phyloP scores from a whole-genome alignment of 2,329 filamentous ascomycete species.

The Spiromastix sp. region DNA sequence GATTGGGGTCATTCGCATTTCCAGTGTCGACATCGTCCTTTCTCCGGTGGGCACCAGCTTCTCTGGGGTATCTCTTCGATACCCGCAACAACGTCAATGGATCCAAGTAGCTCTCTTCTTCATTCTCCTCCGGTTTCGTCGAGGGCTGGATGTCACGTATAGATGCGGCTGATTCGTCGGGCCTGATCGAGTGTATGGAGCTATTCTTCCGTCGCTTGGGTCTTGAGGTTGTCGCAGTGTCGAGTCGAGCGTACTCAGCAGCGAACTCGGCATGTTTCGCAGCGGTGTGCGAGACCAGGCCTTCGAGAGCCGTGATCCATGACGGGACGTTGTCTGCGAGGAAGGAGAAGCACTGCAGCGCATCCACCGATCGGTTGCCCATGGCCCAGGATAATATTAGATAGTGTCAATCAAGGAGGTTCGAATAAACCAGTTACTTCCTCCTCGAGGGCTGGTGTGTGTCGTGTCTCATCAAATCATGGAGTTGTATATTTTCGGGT shows the following conservation, averaged over 20 bases:
- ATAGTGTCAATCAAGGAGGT: not conserved
- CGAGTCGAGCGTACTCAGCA: conserved; percentile 30
- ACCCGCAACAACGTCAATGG: conserved; percentile 8
- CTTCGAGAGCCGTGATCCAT: conserved; percentile 35
- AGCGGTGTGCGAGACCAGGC: conserved; percentile 30
- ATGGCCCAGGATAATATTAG: conserved; percentile 1
- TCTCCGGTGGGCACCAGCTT: conserved; percentile 22
- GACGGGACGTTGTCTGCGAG: conserved; percentile 33
- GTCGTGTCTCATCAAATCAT: conserved; percentile 10
- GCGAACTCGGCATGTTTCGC: conserved; percentile 33
- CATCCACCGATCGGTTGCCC: conserved; percentile 24
- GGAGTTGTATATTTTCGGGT: conserved; percentile 1
- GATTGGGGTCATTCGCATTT: conserved; percentile 2
- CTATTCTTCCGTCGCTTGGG: conserved; percentile 30
- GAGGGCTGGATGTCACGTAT: conserved; percentile 3
- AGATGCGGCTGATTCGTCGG: conserved; percentile 14
- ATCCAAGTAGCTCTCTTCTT: conserved; percentile 7
- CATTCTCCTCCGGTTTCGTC: conserved; percentile 1
- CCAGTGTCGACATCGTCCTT: conserved; percentile 13
- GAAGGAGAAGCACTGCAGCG: conserved; percentile 34
- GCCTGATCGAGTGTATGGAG: conserved; percentile 33
- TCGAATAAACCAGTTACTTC: not conserved
- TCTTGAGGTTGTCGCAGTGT: conserved; percentile 13
- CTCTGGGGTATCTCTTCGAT: conserved; percentile 6
- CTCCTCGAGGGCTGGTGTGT: conserved; percentile 1